Percentiles rank a stretch among this genome's conserved stretches.
Evolutionary conservation across 257 asterid species (phyloP).

Genomic region (Solanum habrochaites): DNA sequence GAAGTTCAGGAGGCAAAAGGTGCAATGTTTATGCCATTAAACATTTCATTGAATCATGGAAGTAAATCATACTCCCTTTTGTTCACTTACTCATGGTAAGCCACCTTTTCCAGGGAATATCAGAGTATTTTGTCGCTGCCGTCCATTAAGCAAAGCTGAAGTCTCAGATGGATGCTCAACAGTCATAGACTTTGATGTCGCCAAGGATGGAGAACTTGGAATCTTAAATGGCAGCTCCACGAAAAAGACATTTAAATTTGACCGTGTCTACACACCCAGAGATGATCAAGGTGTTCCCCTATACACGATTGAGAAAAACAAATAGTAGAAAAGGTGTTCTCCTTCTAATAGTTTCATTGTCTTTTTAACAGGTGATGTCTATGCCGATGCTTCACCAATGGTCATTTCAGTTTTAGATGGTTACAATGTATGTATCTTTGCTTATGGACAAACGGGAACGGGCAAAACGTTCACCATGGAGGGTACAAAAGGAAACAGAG

Average conservation of each 20-base stretch:
- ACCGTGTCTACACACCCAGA: constrained; percentile 81
- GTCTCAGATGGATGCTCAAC: constrained; percentile 43
- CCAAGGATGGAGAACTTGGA: constrained; percentile 93
- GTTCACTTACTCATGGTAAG: background rate
- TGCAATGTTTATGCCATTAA: background rate
- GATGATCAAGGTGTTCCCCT: constrained; percentile 72
- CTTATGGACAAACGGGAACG: constrained; percentile 98
- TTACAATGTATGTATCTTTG: constrained; percentile 93
- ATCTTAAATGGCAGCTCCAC: constrained; percentile 39
- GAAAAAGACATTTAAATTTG: constrained; percentile 70
- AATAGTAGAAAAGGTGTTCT: background rate
- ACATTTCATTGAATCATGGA: background rate
- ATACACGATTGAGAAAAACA: background rate
- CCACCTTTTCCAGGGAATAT: constrained; percentile 60
- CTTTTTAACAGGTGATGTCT: constrained; percentile 62
- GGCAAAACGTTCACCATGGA: constrained; percentile 99
- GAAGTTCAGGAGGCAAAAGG: constrained; percentile 97
- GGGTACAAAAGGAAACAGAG: constrained; percentile 72
- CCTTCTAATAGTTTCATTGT: background rate
- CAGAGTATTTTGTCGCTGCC: constrained; percentile 94
- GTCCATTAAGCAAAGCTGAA: constrained; percentile 85
- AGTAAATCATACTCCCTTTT: background rate
- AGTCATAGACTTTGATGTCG: constrained; percentile 78
- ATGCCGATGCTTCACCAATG: constrained; percentile 92
- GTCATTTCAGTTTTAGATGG: constrained; percentile 92